Base-by-base conservation (phyloP, 169 alveolate species). In the Eimeria sp. region DNA sequence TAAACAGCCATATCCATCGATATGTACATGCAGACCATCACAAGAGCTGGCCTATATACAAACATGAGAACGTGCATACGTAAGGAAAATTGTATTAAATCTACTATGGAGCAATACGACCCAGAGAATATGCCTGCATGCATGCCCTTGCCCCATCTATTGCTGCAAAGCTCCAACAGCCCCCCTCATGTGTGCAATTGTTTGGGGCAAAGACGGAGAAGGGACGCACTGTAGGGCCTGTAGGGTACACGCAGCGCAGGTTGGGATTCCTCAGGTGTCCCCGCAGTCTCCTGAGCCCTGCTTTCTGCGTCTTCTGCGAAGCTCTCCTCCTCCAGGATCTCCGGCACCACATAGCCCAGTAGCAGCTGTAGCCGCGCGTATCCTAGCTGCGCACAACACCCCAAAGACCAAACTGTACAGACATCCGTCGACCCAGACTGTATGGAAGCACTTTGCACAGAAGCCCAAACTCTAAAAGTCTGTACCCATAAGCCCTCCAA, bases 291-390 rank as follows among this genome's bases (percentile, higher is more conserved):
- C 40, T 49, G 67, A 45, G 45, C n/a, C 67, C n/a, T 47, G 70
- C 25, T 40, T 1, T 40, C 65, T 20, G 34, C 20, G 0, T 83
- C 91, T 5, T 54, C 91, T 10, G 30, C 34, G 49, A 57, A 20
- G 14, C 40, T 14, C 7, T 63, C 91, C 34, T 92, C 93, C 14
- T 93, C 94, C 14, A 65, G 63, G 40, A 83, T 70, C 65, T 93
- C 96, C n/a, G 96, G 96, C 34, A 93, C 47, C 63, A 93, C 73
- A 49, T 93, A 93, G 2, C 90, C 96, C 83, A 93, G 93, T 61
- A 93, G 78, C n/a, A 93, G 65, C 93, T 93, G 96, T 93, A 93
- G 94, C 58, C 96, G 93, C 34, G 83, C 96, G 78, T 93, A 93
- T 45, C 96, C 96, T 51, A 61, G 63, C 96, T 93, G 78, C 9